phyloP scores from a whole-genome alignment of 108 stramenopile species.

The Pseudonitzschia delicatissima region DNA sequence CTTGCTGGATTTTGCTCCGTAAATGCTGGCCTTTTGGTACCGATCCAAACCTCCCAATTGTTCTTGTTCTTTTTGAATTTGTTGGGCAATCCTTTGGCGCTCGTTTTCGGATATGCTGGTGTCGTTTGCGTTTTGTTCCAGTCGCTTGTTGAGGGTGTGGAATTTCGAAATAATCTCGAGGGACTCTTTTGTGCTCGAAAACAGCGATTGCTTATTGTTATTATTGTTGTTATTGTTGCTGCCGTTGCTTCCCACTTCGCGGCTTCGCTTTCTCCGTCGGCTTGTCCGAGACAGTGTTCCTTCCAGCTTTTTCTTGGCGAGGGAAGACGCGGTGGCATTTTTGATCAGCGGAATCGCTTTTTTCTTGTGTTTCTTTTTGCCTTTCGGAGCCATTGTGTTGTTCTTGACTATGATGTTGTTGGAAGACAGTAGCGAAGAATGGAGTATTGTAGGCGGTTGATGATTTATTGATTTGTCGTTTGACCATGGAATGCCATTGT shows the following conservation, averaged over 20 bases:
- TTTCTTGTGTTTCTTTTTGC: slow-evolving; percentile 1
- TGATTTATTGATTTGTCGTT: no score
- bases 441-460: no score
- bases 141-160: slow-evolving; percentile 13
- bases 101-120: neutral
- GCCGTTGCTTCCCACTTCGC: neutral
- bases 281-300: neutral
- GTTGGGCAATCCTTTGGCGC: neutral
- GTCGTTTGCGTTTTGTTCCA: slow-evolving; percentile 17
- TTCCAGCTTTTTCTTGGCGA: neutral
- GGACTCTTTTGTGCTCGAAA: slow-evolving; percentile 9
- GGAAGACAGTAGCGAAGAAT: no score
- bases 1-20: slow-evolving; percentile 12
- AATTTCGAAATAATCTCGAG: slow-evolving; percentile 9
- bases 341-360: slow-evolving; percentile 3
- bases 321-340: slow-evolving; percentile 1
- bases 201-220: neutral
- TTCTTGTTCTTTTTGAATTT: slow-evolving; percentile 1
- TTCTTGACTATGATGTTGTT: neutral
- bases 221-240: neutral
- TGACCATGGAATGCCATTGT: no score
- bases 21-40: slow-evolving; percentile 17
- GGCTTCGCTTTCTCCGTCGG: neutral
- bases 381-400: neutral
- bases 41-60: slow-evolving; percentile 11